Base-by-base conservation (phyloP, 1,284 basidiomycete species). In the Caloboletus inedulis region DNA sequence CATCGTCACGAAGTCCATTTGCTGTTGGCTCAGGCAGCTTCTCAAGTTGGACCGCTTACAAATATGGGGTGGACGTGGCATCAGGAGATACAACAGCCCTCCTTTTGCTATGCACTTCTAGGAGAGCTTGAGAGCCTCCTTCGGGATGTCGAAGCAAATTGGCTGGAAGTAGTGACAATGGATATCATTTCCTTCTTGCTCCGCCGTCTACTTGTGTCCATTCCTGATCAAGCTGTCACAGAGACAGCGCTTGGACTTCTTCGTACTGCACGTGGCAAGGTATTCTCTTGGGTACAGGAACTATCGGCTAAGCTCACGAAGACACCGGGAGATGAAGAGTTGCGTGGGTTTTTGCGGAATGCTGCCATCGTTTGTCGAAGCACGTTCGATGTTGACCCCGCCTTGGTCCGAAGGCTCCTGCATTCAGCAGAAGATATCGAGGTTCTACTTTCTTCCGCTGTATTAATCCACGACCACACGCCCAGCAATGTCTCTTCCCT, bases 11-110 rank as follows among this genome's bases (percentile, higher is more conserved):
- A 73, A 19, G 74, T 81, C 0, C 66, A 75, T 36, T 44, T 64
- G 1, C 58, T 81, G 7, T 19, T 79, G 2, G 61, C 59, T 16
- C 77, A 78, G 48, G 69, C 77, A 10, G 66, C 65, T 3, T 72
- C 65, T 59, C 75, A 81, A 53, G 65, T 73, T 0, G 78, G 78
- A 1, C 34, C 62, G 0, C 23, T 60, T 14, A 58, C 53, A 1
- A 27, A 33, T 0, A 47, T 43, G 8, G 55, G 48, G 23, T 13
- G 23, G 47, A 57, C 47, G 18, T 74, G 72, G 66, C 75, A 77
- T 53, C 7, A 49, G 3, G 68, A 71, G 19, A 53, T 75, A 0
- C 42, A 46, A 0, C 19, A 60, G 8, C 21, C 50, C 0, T 30
- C 58, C 2, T 80, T 79, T 47, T 63, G 72, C 3, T 0, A 25